Base-by-base conservation (phyloP, 257 asterid genomes). In the Ballota nigra region DNA sequence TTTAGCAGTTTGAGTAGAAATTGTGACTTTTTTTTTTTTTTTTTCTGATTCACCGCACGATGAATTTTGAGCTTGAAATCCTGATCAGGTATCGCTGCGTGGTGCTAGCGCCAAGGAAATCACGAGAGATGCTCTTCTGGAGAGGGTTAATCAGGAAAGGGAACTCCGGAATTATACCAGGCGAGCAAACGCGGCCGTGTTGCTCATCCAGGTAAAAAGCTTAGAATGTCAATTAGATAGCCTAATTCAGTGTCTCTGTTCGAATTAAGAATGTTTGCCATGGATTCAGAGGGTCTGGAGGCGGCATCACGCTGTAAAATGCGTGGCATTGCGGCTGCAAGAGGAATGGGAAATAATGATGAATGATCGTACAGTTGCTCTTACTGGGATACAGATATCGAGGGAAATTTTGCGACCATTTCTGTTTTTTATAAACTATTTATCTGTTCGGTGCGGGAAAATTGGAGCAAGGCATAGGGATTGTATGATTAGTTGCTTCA, bases 81-180 rank as follows among this genome's bases (percentile, higher is more conserved):
- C 38, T 41, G 75, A 79, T 77, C 80, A 92, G 98, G 97, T 92
- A 6, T 92, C 98, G 56, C 78, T 92, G 63, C 97, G 98, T 33
- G 98, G 98, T 70, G 91, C 97, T 13, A 92, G 98, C 81, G 92
- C 87, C 33, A 88, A 84, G 85, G 98, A 90, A 74, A 84, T 92
- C 19, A 87, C 96, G 45, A 75, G 97, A 69, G 96, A 89, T 68
- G 97, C 86, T 40, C 95, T 94, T 49, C 79, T 94, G 63, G 87
- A 86, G 78, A 87, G 77, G 83, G 91, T 91, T 70, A 85, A 85
- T 77, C 96, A 85, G 58, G 92, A 94, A 72, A 76, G 99, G 72
- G 95, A 88, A 77, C 85, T 89, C 53, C 86, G 99, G 63, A 88
- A 86, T 79, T 84, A 82, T 57, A 78, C 83, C 55, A 78, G 96